A percentile compares a stretch with the other conserved stretches of the same genome.
These are phyloP conservation scores for Chaetomium strumarium DNA, from an alignment of 2,329 filamentous ascomycete genomes.

Conservation along the genomic window DNA sequence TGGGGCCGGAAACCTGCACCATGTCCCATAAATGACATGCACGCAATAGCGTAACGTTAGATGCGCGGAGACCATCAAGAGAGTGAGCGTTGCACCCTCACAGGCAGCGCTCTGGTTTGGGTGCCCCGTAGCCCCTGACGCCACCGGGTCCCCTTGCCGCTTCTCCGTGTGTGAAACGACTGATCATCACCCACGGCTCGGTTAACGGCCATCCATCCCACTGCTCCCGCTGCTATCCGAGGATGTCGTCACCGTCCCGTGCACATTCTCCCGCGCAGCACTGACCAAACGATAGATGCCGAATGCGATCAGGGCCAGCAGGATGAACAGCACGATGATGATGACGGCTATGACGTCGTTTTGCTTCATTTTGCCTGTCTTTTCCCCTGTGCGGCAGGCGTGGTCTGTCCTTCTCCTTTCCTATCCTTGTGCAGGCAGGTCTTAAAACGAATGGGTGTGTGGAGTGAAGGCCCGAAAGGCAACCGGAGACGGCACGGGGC, in stretches of 20 bases:
- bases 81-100: no score
- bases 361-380: slow-evolving; percentile 47
- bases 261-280: slow-evolving; percentile 40
- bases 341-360: slow-evolving; percentile 66
- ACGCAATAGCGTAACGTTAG: no score
- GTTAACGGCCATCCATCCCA: slow-evolving; percentile 1
- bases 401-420: not conserved
- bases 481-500: no score
- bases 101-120: no score
- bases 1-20: no score
- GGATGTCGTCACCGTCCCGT: slow-evolving; percentile 31
- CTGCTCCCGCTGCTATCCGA: slow-evolving; percentile 22
- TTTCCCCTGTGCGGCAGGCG: not conserved
- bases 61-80: no score
- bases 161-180: not conserved
- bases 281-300: slow-evolving; percentile 58
- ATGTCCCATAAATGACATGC: no score
- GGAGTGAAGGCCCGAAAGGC: no score
- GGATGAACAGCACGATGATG: slow-evolving; percentile 59
- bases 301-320: slow-evolving; percentile 56
- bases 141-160: not conserved
- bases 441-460: no score
- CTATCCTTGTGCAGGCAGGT: no score
- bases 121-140: no score
- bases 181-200: no score